phyloP scores from a whole-genome alignment of 257 asterid species.

The Rubia yunnanensis region DNA sequence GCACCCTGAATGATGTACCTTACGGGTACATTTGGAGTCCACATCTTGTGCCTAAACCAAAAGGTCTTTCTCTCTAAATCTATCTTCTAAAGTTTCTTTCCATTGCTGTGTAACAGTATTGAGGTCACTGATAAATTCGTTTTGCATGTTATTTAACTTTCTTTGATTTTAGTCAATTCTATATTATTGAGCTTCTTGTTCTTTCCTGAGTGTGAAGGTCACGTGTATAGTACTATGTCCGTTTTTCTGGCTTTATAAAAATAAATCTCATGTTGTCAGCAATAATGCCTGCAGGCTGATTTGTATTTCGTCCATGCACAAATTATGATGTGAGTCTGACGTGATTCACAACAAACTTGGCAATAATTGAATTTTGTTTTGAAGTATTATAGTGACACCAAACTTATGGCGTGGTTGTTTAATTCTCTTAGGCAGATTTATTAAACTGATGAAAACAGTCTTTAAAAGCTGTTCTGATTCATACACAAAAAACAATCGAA shows the following conservation, averaged over 20 bases:
- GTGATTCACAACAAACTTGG: neutral
- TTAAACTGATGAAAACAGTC: neutral
- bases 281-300: neutral
- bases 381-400: neutral
- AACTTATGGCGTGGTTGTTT: neutral
- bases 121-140: neutral
- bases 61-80: conserved; percentile 37
- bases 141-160: neutral
- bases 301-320: neutral
- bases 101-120: neutral
- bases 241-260: neutral
- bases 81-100: neutral
- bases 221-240: too few relatives aligned
- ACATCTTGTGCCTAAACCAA: conserved; percentile 88
- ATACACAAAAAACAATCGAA: neutral
- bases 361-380: too few relatives aligned
- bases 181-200: neutral
- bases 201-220: neutral
- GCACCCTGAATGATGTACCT: conserved; percentile 44
- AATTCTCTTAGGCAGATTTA: neutral
- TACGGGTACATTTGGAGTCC: conserved; percentile 96
- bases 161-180: neutral
- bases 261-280: neutral
- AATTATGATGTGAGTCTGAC: neutral
- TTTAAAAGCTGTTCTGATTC: neutral